These are phyloP conservation scores for Reutealis trisperma DNA, from an alignment of 345 rosid species.

Conservation along the genomic window DNA sequence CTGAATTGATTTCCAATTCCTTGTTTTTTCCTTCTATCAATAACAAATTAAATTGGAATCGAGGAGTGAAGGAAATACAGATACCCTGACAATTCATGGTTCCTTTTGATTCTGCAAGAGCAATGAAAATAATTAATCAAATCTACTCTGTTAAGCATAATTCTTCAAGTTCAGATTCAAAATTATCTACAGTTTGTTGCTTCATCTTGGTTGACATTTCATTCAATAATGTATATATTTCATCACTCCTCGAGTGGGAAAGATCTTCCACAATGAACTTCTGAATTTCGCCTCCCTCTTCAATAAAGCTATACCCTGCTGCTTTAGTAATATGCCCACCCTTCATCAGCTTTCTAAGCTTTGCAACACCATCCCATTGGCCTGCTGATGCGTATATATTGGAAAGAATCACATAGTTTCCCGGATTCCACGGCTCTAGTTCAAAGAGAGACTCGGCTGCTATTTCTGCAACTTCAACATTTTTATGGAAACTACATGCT, in stretches of 20 bases:
- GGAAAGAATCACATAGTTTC: slow-evolving; percentile 71
- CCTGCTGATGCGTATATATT: slow-evolving; percentile 63
- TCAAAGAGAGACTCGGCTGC: slow-evolving; percentile 60
- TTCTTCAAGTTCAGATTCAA: slow-evolving; percentile 37
- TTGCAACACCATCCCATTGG: slow-evolving; percentile 66
- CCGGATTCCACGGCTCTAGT: slow-evolving; percentile 81
- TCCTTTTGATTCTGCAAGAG: too few relatives aligned
- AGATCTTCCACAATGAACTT: slow-evolving; percentile 70
- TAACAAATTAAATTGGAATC: too few relatives aligned
- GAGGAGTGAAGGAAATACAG: too few relatives aligned
- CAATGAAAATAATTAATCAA: neutral
- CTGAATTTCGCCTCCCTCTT: slow-evolving; percentile 58
- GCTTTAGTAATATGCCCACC: slow-evolving; percentile 53
- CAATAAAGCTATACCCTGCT: slow-evolving; percentile 76
- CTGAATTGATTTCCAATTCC: too few relatives aligned
- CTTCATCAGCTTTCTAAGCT: slow-evolving; percentile 72
- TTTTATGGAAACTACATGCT: slow-evolving; percentile 72
- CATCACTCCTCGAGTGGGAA: slow-evolving; percentile 53
- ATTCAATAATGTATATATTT: slow-evolving; percentile 49
- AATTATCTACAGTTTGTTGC: slow-evolving; percentile 26
- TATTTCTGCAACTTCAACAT: slow-evolving; percentile 66
- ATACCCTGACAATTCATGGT: neutral
- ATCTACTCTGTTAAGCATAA: slow-evolving; percentile 25
- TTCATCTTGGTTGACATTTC: slow-evolving; percentile 43
- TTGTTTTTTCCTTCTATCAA: too few relatives aligned